A percentile compares a stretch with the other conserved stretches of the same genome.
phyloP scores from a whole-genome alignment of 2,329 filamentous ascomycete species.

The Amesomyces nigricolor region DNA sequence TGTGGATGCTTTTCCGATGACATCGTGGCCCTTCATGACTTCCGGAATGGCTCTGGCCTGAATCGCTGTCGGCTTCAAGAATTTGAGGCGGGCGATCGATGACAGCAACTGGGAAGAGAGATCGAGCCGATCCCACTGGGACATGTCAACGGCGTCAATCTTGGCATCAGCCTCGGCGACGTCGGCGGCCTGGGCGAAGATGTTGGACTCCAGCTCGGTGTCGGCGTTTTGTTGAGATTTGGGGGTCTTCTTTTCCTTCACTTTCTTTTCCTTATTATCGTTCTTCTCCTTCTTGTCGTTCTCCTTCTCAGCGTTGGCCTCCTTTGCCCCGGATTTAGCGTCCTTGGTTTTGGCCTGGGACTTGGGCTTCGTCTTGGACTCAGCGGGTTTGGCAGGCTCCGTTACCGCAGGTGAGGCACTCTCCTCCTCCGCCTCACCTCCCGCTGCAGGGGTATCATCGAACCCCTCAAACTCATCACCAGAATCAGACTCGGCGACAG shows the following conservation, averaged over 20 bases:
- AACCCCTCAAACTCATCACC: constrained; percentile 33
- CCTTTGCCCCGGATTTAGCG: constrained; percentile 26
- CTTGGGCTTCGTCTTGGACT: constrained; percentile 26
- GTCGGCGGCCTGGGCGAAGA: constrained; percentile 52
- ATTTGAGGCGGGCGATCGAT: constrained; percentile 72
- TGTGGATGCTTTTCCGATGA: constrained; percentile 92
- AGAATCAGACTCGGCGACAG: constrained; percentile 22
- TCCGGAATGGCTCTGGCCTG: constrained; percentile 75
- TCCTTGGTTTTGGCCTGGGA: constrained; percentile 21
- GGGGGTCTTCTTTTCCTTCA: constrained; percentile 31
- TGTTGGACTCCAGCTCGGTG: constrained; percentile 40
- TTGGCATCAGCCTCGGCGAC: constrained; percentile 45
- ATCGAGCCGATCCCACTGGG: constrained; percentile 69
- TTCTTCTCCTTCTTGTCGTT: constrained; percentile 20
- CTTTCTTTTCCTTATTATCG: constrained; percentile 28
- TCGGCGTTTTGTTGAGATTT: constrained; percentile 32
- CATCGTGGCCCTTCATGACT: constrained; percentile 76
- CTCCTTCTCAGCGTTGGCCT: constrained; percentile 28
- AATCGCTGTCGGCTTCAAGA: constrained; percentile 74
- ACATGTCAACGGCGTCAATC: constrained; percentile 62
- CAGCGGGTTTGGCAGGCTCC: background rate
- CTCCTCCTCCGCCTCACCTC: constrained; percentile 7
- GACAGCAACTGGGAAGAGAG: constrained; percentile 67
- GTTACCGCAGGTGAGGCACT: background rate
- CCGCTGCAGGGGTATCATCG: constrained; percentile 24